Conservation (phyloP, 371 early-diverging fungal genomes). For the Lichtheimia hyalospora region DNA sequence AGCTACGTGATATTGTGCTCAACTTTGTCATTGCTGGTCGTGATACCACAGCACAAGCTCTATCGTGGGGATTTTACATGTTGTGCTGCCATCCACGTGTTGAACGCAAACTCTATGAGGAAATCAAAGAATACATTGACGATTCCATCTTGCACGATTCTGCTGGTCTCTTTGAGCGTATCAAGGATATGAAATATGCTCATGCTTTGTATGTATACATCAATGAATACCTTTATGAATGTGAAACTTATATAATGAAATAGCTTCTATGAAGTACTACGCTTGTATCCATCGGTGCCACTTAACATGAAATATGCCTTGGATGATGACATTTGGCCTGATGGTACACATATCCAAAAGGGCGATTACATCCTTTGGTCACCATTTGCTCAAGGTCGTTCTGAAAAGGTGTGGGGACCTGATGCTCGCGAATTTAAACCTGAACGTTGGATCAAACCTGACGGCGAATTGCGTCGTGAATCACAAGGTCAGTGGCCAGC, state of each 20-base stretch:
- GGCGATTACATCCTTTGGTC: slow-evolving; percentile 55
- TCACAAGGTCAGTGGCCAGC: slow-evolving; percentile 36
- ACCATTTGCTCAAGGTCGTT: slow-evolving; percentile 55
- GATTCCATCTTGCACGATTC: slow-evolving; percentile 36
- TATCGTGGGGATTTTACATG: slow-evolving; percentile 68
- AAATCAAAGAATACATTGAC: slow-evolving; percentile 43
- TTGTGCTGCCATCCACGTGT: slow-evolving; percentile 50
- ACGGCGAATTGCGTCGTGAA: slow-evolving; percentile 28
- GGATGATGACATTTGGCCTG: slow-evolving; percentile 70
- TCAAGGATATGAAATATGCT: slow-evolving; percentile 54
- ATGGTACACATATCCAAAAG: slow-evolving; percentile 59
- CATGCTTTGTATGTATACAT: slow-evolving; percentile 53
- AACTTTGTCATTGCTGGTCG: slow-evolving; percentile 72
- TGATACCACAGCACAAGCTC: slow-evolving; percentile 72
- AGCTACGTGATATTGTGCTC: slow-evolving; percentile 57
- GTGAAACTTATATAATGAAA: background rate
- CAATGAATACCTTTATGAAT: too few species aligned
- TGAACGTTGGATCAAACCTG: slow-evolving; percentile 51
- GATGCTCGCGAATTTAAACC: slow-evolving; percentile 61
- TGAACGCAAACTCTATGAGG: slow-evolving; percentile 56
- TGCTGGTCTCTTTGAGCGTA: slow-evolving; percentile 38
- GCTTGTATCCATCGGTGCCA: slow-evolving; percentile 76
- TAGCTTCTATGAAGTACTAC: slow-evolving; percentile 59
- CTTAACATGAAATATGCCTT: slow-evolving; percentile 62
- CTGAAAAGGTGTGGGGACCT: slow-evolving; percentile 56